Base-by-base conservation (phyloP, 2,329 filamentous ascomycete genomes). In the Blumeria graminis region DNA sequence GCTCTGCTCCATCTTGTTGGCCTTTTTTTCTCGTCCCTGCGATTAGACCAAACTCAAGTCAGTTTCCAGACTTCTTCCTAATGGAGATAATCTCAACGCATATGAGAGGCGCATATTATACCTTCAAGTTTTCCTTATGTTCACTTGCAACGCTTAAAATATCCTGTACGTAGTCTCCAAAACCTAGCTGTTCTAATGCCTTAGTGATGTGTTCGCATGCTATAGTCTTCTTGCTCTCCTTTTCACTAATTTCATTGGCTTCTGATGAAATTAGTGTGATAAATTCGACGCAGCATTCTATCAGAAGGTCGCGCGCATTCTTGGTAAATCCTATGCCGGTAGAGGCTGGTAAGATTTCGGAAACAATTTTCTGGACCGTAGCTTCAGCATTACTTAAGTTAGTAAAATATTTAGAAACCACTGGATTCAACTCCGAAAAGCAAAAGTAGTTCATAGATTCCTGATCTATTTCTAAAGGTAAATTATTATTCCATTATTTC, bases 251-350 rank as follows among this genome's bases (percentile, higher is more conserved):
- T 65, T 98, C 92, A 70, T 98, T 98, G 60, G 92, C 92, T 72
- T 98, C 90, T 52, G 87, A 94, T n/a, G 89, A 95, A 63, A 98
- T 85, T 65, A 98, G 79, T 16, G 92, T 96, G 69, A 98, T 95
- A 69, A 98, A 98, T 69, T 98, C 92, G 65, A 98, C 90, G 66
- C 92, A 98, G 72, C 92, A 96, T 72, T 96, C 92, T 65, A 98
- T 98, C 55, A 98, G 76, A 2, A 96, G 76, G 66, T 98, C 92
- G 58, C 92, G 83, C 11, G 90, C 89, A 65, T 98, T 92, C 68
- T 94, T 95, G 46, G 89, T 86, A 67, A 96, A 96, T 1, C 85
- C 82, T 60, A 94, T 78, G 55, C 87, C 86, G 16, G 76, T 76
- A 53, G 83, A 79, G 0, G 83, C 72, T 1, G 87, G 81, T 1